A percentile compares a stretch with the other conserved stretches of the same genome.
These are phyloP conservation scores for Leccinum fibrillosum DNA, from an alignment of 768 basidiomycete genomes.

Conservation along the genomic window DNA sequence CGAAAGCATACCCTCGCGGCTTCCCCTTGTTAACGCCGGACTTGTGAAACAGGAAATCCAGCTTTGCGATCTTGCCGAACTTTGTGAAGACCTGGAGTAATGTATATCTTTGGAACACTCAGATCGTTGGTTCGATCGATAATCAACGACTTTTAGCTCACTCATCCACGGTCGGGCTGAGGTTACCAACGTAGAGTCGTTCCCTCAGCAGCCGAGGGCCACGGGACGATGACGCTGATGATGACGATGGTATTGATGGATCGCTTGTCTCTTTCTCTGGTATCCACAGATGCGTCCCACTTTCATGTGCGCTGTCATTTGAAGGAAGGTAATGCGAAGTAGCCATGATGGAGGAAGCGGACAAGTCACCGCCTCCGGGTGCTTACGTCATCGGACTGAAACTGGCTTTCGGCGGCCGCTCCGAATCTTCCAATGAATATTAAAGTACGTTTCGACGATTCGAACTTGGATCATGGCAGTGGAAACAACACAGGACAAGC, in stretches of 20 bases:
- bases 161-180: conserved; percentile 87
- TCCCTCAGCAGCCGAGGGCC: conserved; percentile 49
- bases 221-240: conserved; percentile 24
- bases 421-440: no score
- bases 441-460: no score
- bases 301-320: conserved; percentile 5
- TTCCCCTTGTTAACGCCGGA: conserved; percentile 84
- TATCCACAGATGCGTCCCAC: conserved; percentile 29
- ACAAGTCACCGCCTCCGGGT: not conserved
- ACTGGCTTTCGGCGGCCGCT: not conserved
- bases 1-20: conserved; percentile 92
- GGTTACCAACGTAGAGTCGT: conserved; percentile 86
- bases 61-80: conserved; percentile 87
- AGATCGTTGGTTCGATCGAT: conserved; percentile 1
- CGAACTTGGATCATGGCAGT: no score
- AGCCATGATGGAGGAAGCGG: conserved; percentile 9
- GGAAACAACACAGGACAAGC: no score
- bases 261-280: conserved; percentile 27
- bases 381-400: conserved; percentile 15
- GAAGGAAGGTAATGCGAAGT: not conserved
- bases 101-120: conserved; percentile 57
- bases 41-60: conserved; percentile 97
- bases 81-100: conserved; percentile 88
- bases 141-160: conserved; percentile 34
- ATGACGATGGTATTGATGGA: not conserved